Conservation (phyloP, 805 yeast genomes). For the Zygosaccharomyces bailii region DNA sequence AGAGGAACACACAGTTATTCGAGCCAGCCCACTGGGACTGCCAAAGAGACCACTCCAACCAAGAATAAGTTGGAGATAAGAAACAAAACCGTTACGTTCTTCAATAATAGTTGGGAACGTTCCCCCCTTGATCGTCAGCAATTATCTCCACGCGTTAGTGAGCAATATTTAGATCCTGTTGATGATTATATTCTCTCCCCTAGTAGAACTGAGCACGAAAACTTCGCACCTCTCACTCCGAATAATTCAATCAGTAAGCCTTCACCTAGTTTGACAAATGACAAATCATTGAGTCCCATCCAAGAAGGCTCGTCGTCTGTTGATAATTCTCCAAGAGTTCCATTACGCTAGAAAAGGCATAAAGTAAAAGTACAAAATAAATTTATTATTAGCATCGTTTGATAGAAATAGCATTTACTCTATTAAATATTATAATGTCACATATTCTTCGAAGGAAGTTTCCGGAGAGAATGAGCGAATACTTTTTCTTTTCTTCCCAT, state of each 20-base stretch:
- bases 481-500: background rate
- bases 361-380: constrained; percentile 1
- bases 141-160: constrained; percentile 6
- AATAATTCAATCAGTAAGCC: constrained; percentile 27
- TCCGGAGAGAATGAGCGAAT: background rate
- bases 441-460: background rate
- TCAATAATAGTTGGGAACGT: constrained; percentile 24
- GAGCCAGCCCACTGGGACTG: constrained; percentile 28
- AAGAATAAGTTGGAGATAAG: constrained; percentile 37
- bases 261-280: constrained; percentile 23
- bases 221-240: constrained; percentile 18
- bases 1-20: constrained; percentile 35
- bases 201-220: constrained; percentile 6
- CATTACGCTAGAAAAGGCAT: constrained; percentile 3
- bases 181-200: constrained; percentile 14
- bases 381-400: constrained; percentile 9
- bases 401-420: constrained; percentile 7
- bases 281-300: constrained; percentile 31
- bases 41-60: constrained; percentile 31
- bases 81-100: constrained; percentile 41
- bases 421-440: constrained; percentile 3
- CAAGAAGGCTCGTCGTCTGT: constrained; percentile 33
- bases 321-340: constrained; percentile 28
- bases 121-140: constrained; percentile 8
- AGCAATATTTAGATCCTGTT: constrained; percentile 3